Base-by-base conservation (phyloP, 1,284 basidiomycete species). In the Volvariella volvacea region DNA sequence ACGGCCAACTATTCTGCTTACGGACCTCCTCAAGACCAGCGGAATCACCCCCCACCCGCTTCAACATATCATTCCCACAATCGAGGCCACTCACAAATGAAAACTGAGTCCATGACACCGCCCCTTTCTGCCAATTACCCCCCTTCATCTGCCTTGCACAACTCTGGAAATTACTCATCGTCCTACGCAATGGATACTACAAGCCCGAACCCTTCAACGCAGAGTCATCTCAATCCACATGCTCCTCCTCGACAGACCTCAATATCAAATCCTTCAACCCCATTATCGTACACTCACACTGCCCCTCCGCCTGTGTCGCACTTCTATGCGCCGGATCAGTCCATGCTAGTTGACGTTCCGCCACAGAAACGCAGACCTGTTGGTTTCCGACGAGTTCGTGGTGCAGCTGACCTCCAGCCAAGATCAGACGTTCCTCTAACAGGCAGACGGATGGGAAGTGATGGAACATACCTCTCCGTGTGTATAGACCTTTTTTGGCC, bases 371-470 rank as follows among this genome's bases (percentile, higher is more conserved):
- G 82, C 52, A 73, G 83, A 25, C 73, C 80, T 9, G 72, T 75
- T 43, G 88, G 87, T 20, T 81, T 91, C 55, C 74, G 78, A 54
- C 72, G 83, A 45, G 75, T 90, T 9, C 74, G 83, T 49, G 81
- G 82, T 52, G 67, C 65, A 45, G 76, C 80, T 52, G 88, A 91
- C 61, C 65, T 91, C 30, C 73, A 78, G 44, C 84, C 88, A 48
- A 76, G 77, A 48, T 65, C 82, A 52, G 83, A 84, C 59, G 56
- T 61, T 20, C 68, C 74, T 41, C 73, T 78, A 14, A 53, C 64
- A 3, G 81, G 77, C 17, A 71, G 86, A 53, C 71, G 88, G 44
- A 78, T 87, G 64, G 81, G 80, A 50, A 62, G 76, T 36, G 79
- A 68, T 52, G 85, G 88, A 14, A 58, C 58, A 15, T 80, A 76